phyloP scores from a whole-genome alignment of 1,284 basidiomycete species.

The Ceratobasidium sp. region DNA sequence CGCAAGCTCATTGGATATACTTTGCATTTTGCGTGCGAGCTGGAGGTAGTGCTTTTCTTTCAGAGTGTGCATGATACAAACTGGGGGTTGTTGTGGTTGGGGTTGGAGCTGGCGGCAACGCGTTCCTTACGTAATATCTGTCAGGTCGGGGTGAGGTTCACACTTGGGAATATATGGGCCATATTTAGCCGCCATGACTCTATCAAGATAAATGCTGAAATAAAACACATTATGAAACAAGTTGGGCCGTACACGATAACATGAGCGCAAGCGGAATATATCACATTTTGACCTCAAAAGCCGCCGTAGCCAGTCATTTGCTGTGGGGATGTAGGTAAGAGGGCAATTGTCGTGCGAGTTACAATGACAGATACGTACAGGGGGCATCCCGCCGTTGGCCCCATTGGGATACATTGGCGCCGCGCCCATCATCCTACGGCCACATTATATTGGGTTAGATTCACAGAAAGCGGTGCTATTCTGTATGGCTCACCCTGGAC shows the following conservation, averaged over 20 bases:
- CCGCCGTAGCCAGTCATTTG: constrained; percentile 50
- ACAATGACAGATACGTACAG: constrained; percentile 55
- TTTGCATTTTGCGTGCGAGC: constrained; percentile 42
- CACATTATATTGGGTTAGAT: constrained; percentile 35
- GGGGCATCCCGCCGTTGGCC: constrained; percentile 59
- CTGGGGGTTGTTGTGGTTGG: background rate
- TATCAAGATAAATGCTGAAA: constrained; percentile 19
- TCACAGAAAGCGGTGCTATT: background rate
- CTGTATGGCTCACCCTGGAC: constrained; percentile 63
- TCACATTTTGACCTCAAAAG: constrained; percentile 38
- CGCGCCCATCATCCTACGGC: constrained; percentile 38
- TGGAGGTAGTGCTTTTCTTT: constrained; percentile 43
- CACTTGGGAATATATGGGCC: background rate
- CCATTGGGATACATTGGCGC: constrained; percentile 60
- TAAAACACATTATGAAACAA: constrained; percentile 32
- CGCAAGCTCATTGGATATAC: constrained; percentile 37
- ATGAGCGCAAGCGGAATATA: constrained; percentile 27
- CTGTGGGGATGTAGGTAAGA: constrained; percentile 19
- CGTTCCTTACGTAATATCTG: constrained; percentile 2
- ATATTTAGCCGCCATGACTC: background rate
- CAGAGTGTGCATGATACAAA: constrained; percentile 18
- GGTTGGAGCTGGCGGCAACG: background rate
- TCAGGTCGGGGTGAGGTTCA: background rate
- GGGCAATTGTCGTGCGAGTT: background rate
- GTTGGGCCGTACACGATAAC: constrained; percentile 31